A percentile compares a stretch with the other conserved stretches of the same genome.
These are phyloP conservation scores for Cylindrodendrum hubeiense DNA, from an alignment of 2,329 filamentous ascomycete genomes.

Conservation along the genomic window DNA sequence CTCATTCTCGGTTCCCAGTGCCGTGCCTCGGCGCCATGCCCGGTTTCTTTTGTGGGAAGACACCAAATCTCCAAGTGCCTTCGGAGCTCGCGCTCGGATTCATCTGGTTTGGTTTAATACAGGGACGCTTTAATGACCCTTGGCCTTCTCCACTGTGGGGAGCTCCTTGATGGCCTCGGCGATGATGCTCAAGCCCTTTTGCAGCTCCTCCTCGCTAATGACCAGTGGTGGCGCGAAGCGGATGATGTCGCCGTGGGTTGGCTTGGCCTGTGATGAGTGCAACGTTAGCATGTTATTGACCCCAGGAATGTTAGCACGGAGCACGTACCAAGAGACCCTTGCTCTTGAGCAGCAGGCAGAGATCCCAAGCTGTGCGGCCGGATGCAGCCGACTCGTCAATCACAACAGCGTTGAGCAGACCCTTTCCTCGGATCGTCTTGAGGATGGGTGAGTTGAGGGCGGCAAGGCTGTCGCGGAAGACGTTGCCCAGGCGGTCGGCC, in stretches of 20 bases:
- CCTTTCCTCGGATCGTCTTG: slow-evolving; percentile 87
- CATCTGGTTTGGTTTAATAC: slow-evolving; percentile 21
- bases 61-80: slow-evolving; percentile 28
- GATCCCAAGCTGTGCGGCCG: slow-evolving; percentile 93
- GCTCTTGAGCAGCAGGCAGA: slow-evolving; percentile 94
- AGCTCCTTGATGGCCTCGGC: slow-evolving; percentile 85
- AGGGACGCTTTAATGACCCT: slow-evolving; percentile 49
- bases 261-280: slow-evolving; percentile 79
- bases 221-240: slow-evolving; percentile 96
- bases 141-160: slow-evolving; percentile 65
- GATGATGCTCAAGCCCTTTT: slow-evolving; percentile 83
- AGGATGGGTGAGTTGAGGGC: slow-evolving; percentile 86
- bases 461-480: slow-evolving; percentile 84
- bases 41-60: slow-evolving; percentile 26
- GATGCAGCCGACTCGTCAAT: slow-evolving; percentile 91
- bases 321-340: slow-evolving; percentile 89
- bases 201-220: slow-evolving; percentile 89
- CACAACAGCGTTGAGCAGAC: slow-evolving; percentile 93
- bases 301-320: neutral
- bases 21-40: slow-evolving; percentile 20
- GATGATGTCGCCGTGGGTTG: slow-evolving; percentile 98
- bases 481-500: slow-evolving; percentile 82
- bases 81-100: slow-evolving; percentile 40
- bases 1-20: slow-evolving; percentile 34
- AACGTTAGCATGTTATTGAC: slow-evolving; percentile 10